Percentiles rank a stretch among this genome's conserved stretches.
Evolutionary conservation across 768 basidiomycete genomes (phyloP).

Genomic region (Pholiota conissans): DNA sequence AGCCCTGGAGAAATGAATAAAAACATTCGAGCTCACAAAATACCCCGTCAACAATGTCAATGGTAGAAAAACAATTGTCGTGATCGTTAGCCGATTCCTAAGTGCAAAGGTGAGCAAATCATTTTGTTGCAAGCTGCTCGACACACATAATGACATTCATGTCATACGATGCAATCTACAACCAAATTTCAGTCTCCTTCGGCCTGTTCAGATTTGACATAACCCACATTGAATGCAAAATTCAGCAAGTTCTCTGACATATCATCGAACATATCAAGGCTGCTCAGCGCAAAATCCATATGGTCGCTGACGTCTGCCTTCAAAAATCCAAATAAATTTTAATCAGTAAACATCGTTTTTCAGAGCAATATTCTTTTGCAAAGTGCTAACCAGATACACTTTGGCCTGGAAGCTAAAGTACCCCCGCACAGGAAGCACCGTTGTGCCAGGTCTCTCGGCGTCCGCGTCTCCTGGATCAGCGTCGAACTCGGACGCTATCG

Average conservation of each 20-base stretch:
- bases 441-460: neutral
- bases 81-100: constrained; percentile 65
- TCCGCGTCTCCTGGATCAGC: constrained; percentile 23
- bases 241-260: constrained; percentile 68
- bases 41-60: constrained; percentile 73
- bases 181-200: neutral
- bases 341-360: no score
- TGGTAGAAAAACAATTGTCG: constrained; percentile 71
- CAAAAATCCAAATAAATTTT: neutral
- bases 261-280: constrained; percentile 66
- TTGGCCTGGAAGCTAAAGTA: constrained; percentile 66
- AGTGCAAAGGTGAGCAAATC: neutral
- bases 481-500: neutral
- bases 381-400: constrained; percentile 65
- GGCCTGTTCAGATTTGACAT: neutral
- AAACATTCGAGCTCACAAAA: constrained; percentile 49
- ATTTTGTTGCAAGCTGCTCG: neutral
- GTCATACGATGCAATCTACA: constrained; percentile 60
- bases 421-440: constrained; percentile 29
- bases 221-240: constrained; percentile 66
- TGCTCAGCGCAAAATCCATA: constrained; percentile 65
- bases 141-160: constrained; percentile 67
- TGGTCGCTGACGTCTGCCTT: constrained; percentile 74
- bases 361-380: no score
- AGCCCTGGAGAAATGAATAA: neutral